Conservation (phyloP, 1,139 yeast species). For the Yamadazyma atlantica region DNA sequence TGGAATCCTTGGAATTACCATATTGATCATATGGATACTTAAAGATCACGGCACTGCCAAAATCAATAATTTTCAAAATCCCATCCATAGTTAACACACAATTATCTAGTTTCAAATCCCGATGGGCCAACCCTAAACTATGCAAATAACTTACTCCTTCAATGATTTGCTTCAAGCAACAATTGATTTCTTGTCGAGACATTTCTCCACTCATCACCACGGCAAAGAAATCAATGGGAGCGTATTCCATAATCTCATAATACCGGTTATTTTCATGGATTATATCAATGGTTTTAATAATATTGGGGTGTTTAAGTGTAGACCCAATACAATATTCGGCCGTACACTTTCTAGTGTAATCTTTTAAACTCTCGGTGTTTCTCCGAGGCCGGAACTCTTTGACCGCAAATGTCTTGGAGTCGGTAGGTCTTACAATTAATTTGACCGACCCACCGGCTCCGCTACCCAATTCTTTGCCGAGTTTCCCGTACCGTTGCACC, state of each 20-base stretch:
- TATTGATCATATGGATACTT: slow-evolving; percentile 79
- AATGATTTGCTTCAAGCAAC: slow-evolving; percentile 84
- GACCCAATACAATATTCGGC: slow-evolving; percentile 98
- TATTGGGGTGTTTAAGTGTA: slow-evolving; percentile 89
- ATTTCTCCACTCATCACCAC: slow-evolving; percentile 96
- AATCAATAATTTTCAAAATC: slow-evolving; percentile 86
- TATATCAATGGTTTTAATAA: slow-evolving; percentile 90
- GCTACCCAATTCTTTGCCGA: slow-evolving; percentile 88
- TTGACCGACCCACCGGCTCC: slow-evolving; percentile 99
- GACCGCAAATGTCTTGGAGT: slow-evolving; percentile 87
- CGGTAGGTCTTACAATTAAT: slow-evolving; percentile 76
- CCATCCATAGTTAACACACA: slow-evolving; percentile 89
- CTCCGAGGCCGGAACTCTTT: slow-evolving; percentile 91
- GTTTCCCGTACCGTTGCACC: slow-evolving; percentile 81
- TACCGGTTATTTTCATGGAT: slow-evolving; percentile 83
- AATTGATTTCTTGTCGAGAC: slow-evolving; percentile 81
- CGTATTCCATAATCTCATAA: slow-evolving; percentile 96
- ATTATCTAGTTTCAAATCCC: slow-evolving; percentile 92
- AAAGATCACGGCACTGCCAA: slow-evolving; percentile 95
- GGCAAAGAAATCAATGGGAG: slow-evolving; percentile 94
- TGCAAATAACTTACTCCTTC: slow-evolving; percentile 86
- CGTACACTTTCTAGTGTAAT: slow-evolving; percentile 92
- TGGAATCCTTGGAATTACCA: slow-evolving; percentile 47
- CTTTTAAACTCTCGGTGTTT: slow-evolving; percentile 80
- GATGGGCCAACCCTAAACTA: slow-evolving; percentile 86